phyloP scores from a whole-genome alignment of 2,329 filamentous ascomycete genomes.

The Phyllosticta citriasiana region DNA sequence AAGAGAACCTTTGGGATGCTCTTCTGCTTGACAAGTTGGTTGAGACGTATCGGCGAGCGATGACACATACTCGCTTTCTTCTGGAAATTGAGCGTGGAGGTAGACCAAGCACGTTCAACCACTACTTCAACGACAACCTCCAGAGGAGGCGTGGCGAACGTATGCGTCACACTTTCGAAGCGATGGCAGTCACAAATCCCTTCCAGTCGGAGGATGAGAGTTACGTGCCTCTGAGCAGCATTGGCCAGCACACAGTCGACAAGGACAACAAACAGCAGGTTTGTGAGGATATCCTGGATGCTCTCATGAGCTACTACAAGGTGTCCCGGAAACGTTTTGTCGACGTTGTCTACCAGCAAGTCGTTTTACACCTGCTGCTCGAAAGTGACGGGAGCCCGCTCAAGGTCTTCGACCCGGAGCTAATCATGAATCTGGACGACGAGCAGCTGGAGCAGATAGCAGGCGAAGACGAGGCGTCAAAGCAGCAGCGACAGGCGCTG shows the following conservation, averaged over 20 bases:
- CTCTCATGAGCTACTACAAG: too few species aligned
- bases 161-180: too few species aligned
- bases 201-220: too few species aligned
- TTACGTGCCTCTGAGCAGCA: too few species aligned
- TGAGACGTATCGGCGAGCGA: constrained; percentile 36
- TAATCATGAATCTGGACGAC: constrained; percentile 8
- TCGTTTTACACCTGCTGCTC: too few species aligned
- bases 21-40: constrained; percentile 38
- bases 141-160: constrained; percentile 17
- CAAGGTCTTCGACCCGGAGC: constrained; percentile 9
- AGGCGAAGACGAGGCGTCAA: constrained; percentile 11
- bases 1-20: constrained; percentile 30
- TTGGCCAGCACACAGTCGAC: too few species aligned
- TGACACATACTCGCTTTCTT: constrained; percentile 42
- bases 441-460: constrained; percentile 14
- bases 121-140: constrained; percentile 41
- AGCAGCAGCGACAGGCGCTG: constrained; percentile 7
- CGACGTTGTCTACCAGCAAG: too few species aligned
- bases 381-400: constrained; percentile 2
- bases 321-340: too few species aligned
- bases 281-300: too few species aligned
- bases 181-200: too few species aligned
- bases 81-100: constrained; percentile 41
- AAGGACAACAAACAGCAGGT: too few species aligned
- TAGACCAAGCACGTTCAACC: constrained; percentile 42